phyloP scores from a whole-genome alignment of 768 basidiomycete genomes.

The Suillus subluteus region DNA sequence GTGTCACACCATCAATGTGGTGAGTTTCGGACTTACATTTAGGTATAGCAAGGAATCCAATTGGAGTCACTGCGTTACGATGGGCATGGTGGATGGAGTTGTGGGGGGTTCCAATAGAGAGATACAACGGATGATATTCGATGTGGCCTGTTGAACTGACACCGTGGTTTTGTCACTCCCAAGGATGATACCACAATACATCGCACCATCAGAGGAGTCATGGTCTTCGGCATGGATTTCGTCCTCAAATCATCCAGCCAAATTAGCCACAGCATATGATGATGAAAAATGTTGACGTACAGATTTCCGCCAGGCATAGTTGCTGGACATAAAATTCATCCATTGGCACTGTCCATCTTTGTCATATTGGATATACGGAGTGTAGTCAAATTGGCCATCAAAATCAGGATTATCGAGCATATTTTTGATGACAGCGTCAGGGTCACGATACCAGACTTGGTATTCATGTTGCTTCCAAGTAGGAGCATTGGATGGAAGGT shows the following conservation, averaged over 20 bases:
- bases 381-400: slow-evolving; percentile 22
- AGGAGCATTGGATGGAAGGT: background rate
- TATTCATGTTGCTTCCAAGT: background rate
- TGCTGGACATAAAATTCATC: slow-evolving; percentile 40
- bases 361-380: slow-evolving; percentile 31
- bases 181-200: slow-evolving; percentile 34
- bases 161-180: slow-evolving; percentile 48
- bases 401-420: slow-evolving; percentile 30
- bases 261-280: background rate
- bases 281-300: slow-evolving; percentile 24
- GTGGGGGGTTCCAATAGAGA: slow-evolving; percentile 30
- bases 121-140: slow-evolving; percentile 42
- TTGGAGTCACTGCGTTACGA: slow-evolving; percentile 24
- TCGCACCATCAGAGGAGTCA: slow-evolving; percentile 32
- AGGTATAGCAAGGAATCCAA: slow-evolving; percentile 34
- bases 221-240: slow-evolving; percentile 27
- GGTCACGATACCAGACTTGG: slow-evolving; percentile 20
- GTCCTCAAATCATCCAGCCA: too few species aligned
- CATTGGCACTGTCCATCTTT: slow-evolving; percentile 22
- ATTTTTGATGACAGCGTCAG: slow-evolving; percentile 26
- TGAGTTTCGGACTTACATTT: slow-evolving; percentile 26
- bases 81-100: slow-evolving; percentile 24
- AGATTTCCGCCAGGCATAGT: slow-evolving; percentile 39
- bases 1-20: background rate
- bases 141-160: slow-evolving; percentile 43